Evolutionary conservation across 2,329 filamentous ascomycete species (phyloP).

Genomic region (Penicillium capsulatum): DNA sequence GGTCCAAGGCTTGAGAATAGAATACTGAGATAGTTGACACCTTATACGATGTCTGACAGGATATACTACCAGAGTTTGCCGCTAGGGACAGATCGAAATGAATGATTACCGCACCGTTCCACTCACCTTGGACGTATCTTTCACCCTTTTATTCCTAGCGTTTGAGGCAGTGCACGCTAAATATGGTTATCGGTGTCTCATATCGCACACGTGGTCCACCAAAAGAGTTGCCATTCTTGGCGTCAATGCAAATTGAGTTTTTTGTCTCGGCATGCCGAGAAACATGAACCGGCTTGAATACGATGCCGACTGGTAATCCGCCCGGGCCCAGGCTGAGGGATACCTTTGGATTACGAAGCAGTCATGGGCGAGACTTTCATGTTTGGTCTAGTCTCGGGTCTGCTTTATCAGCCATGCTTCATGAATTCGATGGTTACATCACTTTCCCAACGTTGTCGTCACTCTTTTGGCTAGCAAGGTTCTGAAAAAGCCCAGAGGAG

Average conservation of each 20-base stretch:
- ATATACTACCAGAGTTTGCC: too few relatives aligned
- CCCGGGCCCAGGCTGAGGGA: not conserved
- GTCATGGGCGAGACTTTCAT: conserved; percentile 2
- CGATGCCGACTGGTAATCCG: not conserved
- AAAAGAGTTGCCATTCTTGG: conserved; percentile 2
- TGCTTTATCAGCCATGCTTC: conserved; percentile 1
- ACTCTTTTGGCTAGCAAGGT: not conserved
- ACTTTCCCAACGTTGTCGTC: not conserved
- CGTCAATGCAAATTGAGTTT: conserved; percentile 2
- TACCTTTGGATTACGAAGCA: conserved; percentile 3
- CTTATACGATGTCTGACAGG: not conserved
- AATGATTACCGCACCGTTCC: not conserved
- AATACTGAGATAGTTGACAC: not conserved
- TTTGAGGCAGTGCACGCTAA: conserved; percentile 1
- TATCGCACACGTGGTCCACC: conserved; percentile 1
- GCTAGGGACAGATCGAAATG: not conserved
- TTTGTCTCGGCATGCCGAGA: conserved; percentile 4
- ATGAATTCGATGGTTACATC: not conserved
- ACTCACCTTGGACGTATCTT: not conserved
- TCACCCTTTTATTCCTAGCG: not conserved
- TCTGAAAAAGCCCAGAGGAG: too few relatives aligned
- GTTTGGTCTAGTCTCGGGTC: not conserved
- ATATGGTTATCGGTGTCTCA: not conserved
- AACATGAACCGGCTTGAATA: conserved; percentile 1
- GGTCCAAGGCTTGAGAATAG: conserved; percentile 1